Base-by-base conservation (phyloP, 805 yeast species). In the Vanderwaltozyma tropicalis region DNA sequence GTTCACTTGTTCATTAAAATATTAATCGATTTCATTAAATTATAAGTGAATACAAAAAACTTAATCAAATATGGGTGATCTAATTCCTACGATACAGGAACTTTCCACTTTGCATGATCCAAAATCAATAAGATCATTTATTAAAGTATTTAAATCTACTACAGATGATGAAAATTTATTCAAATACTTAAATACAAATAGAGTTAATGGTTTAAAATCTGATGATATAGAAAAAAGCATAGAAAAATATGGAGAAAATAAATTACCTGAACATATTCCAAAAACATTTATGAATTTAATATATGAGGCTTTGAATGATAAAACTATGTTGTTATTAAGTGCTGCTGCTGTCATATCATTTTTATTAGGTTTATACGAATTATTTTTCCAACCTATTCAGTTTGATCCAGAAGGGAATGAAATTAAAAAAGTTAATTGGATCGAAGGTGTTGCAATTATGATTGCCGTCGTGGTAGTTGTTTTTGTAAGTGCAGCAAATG, bases 371-470 rank as follows among this genome's bases (percentile, higher is more conserved):
- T 67, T 92, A 7, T 92, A 92, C 57, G 94, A 92, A 61, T 78
- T 94, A 2, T 81, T 87, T 63, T 95, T 94, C 30, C 83, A 82
- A 46, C 87, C 80, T 0, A 68, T 84, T 0, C 76, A 75, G 53
- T 73, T 72, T 49, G 96, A 89, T 57, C 76, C 72, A 5, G 84
- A 85, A 45, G 95, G 95, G 20, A 68, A 75, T 17, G 67, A 75
- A 16, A 59, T 77, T 39, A 96, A 96, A 14, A 74, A 78, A 50
- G 94, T 92, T 24, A 95, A 89, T 52, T 92, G 97, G 96, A 95
- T 94, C 34, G 99, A 92, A 66, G 99, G 99, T 49, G 95, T 88
- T 28, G 99, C 98, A 29, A 92, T 92, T 55, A 74, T 92, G 48
- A 81, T 81, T 4, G 99, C 99, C 16, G 83, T 92, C 18, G 52